Percentiles rank a stretch among this genome's conserved stretches.
Conservation (phyloP, 2,329 filamentous ascomycete genomes). For the Albifimbria verrucaria region DNA sequence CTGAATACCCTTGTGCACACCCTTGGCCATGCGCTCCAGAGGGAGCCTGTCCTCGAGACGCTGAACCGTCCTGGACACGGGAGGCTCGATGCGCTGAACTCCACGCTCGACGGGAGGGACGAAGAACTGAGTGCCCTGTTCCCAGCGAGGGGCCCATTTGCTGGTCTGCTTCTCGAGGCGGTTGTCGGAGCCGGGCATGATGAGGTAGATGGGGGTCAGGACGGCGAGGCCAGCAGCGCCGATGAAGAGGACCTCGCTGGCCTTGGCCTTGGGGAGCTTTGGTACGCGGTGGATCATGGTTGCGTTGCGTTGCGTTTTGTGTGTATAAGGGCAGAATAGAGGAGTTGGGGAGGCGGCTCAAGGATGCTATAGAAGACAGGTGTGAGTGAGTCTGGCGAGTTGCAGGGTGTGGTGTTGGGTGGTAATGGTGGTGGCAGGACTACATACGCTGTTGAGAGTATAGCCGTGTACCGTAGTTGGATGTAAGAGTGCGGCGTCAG, state of each 20-base stretch:
- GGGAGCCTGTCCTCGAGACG: slow-evolving; percentile 44
- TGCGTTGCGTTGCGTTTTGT: too few species aligned
- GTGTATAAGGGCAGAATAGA: background rate
- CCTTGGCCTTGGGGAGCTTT: slow-evolving; percentile 46
- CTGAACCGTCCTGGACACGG: slow-evolving; percentile 41
- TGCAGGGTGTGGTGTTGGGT: too few species aligned
- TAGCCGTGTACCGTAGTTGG: too few species aligned
- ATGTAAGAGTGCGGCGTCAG: too few species aligned
- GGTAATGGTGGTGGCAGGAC: too few species aligned
- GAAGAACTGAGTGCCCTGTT: slow-evolving; percentile 54
- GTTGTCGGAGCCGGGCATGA: slow-evolving; percentile 55
- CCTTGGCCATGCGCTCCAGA: slow-evolving; percentile 47
- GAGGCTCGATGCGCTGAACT: slow-evolving; percentile 47
- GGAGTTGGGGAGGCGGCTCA: background rate
- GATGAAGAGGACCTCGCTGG: slow-evolving; percentile 50
- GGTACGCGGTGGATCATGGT: slow-evolving; percentile 44
- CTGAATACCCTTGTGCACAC: slow-evolving; percentile 45
- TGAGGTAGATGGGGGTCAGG: slow-evolving; percentile 55
- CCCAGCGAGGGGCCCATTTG: slow-evolving; percentile 59
- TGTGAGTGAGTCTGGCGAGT: background rate
- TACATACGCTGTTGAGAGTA: too few species aligned
- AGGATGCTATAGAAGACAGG: background rate
- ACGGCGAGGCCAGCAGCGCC: slow-evolving; percentile 50
- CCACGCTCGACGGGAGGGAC: slow-evolving; percentile 42
- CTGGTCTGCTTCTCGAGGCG: slow-evolving; percentile 50